phyloP scores from a whole-genome alignment of 805 yeast species.

The Myxozyma neglecta region DNA sequence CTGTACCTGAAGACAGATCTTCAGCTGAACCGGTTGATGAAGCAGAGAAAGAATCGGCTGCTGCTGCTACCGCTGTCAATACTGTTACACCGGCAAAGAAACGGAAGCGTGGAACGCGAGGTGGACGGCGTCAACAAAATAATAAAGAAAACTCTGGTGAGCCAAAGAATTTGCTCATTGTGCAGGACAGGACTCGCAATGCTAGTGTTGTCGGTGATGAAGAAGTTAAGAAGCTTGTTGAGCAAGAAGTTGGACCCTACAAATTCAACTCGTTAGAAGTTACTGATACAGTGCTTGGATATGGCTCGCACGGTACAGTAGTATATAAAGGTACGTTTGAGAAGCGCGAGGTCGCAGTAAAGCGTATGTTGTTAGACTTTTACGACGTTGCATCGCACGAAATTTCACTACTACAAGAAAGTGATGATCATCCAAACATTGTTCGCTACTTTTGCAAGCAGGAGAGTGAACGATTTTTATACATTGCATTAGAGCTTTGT shows the following conservation, averaged over 20 bases:
- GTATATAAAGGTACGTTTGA: slow-evolving; percentile 90
- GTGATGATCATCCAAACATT: slow-evolving; percentile 96
- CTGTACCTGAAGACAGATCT: no score
- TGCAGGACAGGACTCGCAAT: slow-evolving; percentile 4
- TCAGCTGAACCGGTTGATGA: no score
- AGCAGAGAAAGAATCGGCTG: no score
- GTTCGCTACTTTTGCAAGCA: slow-evolving; percentile 93
- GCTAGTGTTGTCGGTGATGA: not conserved
- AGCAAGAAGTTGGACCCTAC: not conserved
- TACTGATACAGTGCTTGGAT: slow-evolving; percentile 72
- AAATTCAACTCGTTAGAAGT: slow-evolving; percentile 47
- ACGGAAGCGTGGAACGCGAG: slow-evolving; percentile 82
- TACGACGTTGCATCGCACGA: slow-evolving; percentile 94
- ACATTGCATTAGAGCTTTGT: slow-evolving; percentile 91
- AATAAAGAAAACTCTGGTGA: slow-evolving; percentile 1
- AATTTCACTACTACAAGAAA: slow-evolving; percentile 80
- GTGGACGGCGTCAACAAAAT: slow-evolving; percentile 54
- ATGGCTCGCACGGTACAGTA: slow-evolving; percentile 95
- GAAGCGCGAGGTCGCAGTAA: slow-evolving; percentile 92
- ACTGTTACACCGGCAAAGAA: slow-evolving; percentile 38
- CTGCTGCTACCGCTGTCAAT: no score
- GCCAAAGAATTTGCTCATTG: not conserved
- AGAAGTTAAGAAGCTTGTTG: not conserved
- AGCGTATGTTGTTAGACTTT: slow-evolving; percentile 88
- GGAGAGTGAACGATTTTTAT: slow-evolving; percentile 79